Evolutionary conservation across 2,329 filamentous ascomycete species (phyloP).

Genomic region (Capronia coronata): DNA sequence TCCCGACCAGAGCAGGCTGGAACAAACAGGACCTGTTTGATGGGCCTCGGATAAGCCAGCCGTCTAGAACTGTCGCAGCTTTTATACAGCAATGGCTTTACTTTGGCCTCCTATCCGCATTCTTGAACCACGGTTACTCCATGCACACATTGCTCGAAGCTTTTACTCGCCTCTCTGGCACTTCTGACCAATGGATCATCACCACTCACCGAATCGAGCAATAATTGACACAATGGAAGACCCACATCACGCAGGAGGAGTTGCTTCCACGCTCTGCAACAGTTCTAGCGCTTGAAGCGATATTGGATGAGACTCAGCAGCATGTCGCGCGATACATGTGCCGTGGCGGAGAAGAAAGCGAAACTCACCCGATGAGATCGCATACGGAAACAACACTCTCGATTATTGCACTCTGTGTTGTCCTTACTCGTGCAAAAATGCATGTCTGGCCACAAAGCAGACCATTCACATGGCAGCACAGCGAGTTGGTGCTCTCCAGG

Average conservation of each 20-base stretch:
- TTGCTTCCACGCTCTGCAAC: too few relatives aligned
- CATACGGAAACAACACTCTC: neutral
- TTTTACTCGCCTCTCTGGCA: too few relatives aligned
- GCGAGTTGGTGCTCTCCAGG: neutral
- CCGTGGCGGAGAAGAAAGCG: neutral
- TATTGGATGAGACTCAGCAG: neutral
- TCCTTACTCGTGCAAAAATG: neutral
- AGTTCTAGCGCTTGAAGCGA: neutral
- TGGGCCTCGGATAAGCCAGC: neutral
- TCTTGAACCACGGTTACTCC: neutral
- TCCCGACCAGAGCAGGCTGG: constrained; percentile 89
- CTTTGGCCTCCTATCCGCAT: neutral
- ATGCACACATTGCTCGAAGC: too few relatives aligned
- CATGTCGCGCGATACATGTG: constrained; percentile 1
- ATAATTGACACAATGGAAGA: too few relatives aligned
- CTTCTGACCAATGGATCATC: too few relatives aligned
- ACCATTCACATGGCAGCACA: neutral
- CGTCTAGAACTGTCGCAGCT: neutral
- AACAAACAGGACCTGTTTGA: constrained; percentile 34
- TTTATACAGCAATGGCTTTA: neutral
- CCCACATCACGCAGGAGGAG: too few relatives aligned
- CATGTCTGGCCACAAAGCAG: neutral
- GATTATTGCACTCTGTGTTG: neutral
- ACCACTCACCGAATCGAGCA: too few relatives aligned
- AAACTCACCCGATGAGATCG: neutral